A percentile compares a stretch with the other conserved stretches of the same genome.
Evolutionary conservation across 768 basidiomycete genomes (phyloP).

Genomic region (Suillus brevipes): DNA sequence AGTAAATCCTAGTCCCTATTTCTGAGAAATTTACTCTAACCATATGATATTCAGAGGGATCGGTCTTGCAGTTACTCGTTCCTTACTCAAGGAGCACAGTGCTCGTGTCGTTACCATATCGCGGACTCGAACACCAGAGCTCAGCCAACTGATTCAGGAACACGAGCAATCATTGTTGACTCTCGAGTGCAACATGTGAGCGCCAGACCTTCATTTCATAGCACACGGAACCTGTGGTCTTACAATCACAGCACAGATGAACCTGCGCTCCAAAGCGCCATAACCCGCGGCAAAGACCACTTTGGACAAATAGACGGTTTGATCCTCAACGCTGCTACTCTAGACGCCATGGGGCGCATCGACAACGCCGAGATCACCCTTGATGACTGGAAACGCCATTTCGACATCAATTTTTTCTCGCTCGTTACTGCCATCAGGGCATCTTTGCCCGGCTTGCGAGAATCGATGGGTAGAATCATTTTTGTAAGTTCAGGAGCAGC

Average conservation of each 20-base stretch:
- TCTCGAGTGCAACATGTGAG: conserved; percentile 77
- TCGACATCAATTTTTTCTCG: conserved; percentile 90
- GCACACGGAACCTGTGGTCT: neutral
- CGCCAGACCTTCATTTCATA: conserved; percentile 18
- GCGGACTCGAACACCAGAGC: conserved; percentile 66
- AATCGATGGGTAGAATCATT: conserved; percentile 68
- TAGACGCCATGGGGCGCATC: conserved; percentile 69
- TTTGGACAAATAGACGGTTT: conserved; percentile 74
- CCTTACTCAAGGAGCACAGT: conserved; percentile 61
- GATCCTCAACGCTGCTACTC: conserved; percentile 80
- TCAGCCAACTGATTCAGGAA: conserved; percentile 46
- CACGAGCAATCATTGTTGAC: conserved; percentile 47
- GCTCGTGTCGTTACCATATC: conserved; percentile 77
- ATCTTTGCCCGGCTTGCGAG: conserved; percentile 67
- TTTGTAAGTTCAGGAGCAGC: conserved; percentile 89
- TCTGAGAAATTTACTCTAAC: conserved; percentile 10
- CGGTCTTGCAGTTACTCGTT: conserved; percentile 75
- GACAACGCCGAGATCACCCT: conserved; percentile 48
- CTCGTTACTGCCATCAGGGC: conserved; percentile 68
- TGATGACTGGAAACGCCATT: conserved; percentile 66
- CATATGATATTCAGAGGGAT: conserved; percentile 51
- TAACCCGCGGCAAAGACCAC: conserved; percentile 42
- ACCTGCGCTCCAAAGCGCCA: conserved; percentile 56
- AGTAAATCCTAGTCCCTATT: conserved; percentile 37
- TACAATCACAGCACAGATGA: conserved; percentile 54